These are phyloP conservation scores for Amaranthus hypochondriacus DNA, from an alignment of 148 eudicot species.

Conservation along the genomic window DNA sequence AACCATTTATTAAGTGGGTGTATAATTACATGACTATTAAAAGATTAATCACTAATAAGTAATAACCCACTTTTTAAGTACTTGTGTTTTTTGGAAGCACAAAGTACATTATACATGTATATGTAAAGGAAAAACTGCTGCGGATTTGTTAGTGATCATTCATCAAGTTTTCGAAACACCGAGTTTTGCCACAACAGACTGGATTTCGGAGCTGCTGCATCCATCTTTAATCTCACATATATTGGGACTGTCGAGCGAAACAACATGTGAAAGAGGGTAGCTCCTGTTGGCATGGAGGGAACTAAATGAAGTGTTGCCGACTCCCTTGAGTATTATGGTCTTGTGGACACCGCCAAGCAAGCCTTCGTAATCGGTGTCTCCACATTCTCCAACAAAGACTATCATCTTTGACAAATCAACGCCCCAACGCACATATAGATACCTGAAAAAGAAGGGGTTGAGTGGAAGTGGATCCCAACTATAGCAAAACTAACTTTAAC, in stretches of 20 bases:
- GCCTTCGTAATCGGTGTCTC: constrained; percentile 91
- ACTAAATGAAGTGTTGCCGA: constrained; percentile 38
- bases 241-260: constrained; percentile 65
- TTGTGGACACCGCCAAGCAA: constrained; percentile 84
- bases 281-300: constrained; percentile 60
- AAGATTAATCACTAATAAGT: constrained; percentile 4
- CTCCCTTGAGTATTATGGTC: constrained; percentile 71
- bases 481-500: too few relatives aligned
- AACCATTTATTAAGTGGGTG: not conserved
- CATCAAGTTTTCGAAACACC: constrained; percentile 34
- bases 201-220: constrained; percentile 37
- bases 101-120: not conserved
- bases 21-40: not conserved
- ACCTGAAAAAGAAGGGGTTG: constrained; percentile 34
- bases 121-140: not conserved
- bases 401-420: constrained; percentile 63
- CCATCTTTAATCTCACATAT: constrained; percentile 41
- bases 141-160: not conserved
- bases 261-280: constrained; percentile 80
- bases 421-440: constrained; percentile 83
- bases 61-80: not conserved
- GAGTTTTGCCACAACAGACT: constrained; percentile 41
- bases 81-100: not conserved
- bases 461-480: not conserved
- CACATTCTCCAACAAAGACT: constrained; percentile 90